Evolutionary conservation across 108 stramenopile species (phyloP).

Genomic region (Skeletonema menzelii): DNA sequence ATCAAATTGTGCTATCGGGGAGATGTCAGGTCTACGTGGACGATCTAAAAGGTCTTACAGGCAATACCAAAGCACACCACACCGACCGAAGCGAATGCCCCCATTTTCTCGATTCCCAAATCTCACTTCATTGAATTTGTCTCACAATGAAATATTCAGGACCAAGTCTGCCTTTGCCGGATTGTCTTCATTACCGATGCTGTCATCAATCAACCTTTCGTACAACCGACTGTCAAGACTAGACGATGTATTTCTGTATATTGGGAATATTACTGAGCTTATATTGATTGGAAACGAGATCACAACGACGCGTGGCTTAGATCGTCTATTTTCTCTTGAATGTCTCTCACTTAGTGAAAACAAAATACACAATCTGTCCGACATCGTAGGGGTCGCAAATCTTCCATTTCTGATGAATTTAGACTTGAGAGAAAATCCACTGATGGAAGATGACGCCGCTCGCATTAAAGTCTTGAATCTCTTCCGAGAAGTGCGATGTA

Average conservation of each 20-base stretch:
- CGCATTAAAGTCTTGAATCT: slow-evolving; percentile 63
- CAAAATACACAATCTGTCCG: slow-evolving; percentile 52
- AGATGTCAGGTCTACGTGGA: slow-evolving; percentile 50
- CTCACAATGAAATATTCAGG: slow-evolving; percentile 68
- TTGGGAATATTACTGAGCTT: slow-evolving; percentile 71
- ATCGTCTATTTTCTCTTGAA: slow-evolving; percentile 69
- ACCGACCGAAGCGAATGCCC: slow-evolving; percentile 10
- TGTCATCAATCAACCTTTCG: slow-evolving; percentile 66
- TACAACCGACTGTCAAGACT: slow-evolving; percentile 59
- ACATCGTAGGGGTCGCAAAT: slow-evolving; percentile 59
- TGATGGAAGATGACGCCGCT: slow-evolving; percentile 41
- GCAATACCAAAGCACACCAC: not conserved
- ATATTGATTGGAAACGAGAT: slow-evolving; percentile 68
- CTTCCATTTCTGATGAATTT: slow-evolving; percentile 70
- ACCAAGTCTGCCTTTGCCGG: slow-evolving; percentile 60
- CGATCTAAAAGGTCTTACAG: slow-evolving; percentile 1
- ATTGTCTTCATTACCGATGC: slow-evolving; percentile 39
- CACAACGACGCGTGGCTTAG: slow-evolving; percentile 52
- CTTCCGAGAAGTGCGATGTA: slow-evolving; percentile 54
- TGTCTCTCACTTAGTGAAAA: slow-evolving; percentile 66
- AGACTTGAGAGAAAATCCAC: slow-evolving; percentile 61
- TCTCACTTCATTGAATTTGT: slow-evolving; percentile 61
- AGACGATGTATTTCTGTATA: slow-evolving; percentile 42
- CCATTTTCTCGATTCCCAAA: slow-evolving; percentile 49
- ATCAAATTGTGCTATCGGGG: slow-evolving; percentile 61